These are phyloP conservation scores for Claviceps citrina DNA, from an alignment of 2,329 filamentous ascomycete genomes.

Conservation along the genomic window DNA sequence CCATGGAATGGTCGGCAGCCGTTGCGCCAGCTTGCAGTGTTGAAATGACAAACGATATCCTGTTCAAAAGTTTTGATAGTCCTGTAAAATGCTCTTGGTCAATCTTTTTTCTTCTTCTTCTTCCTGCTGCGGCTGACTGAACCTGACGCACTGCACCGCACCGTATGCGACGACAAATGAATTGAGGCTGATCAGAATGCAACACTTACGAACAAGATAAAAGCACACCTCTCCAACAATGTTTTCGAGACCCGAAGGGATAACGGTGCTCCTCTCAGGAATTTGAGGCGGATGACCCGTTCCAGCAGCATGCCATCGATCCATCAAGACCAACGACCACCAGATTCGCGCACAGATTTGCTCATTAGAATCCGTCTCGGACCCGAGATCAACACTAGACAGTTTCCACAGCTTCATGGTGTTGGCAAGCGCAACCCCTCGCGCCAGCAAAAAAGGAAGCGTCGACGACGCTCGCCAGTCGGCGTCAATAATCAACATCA, in stretches of 20 bases:
- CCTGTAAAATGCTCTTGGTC: conserved; percentile 19
- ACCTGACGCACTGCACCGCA: too few species aligned
- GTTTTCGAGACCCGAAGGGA: conserved; percentile 41
- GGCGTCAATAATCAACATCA: conserved; percentile 51
- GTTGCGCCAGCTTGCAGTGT: conserved; percentile 20
- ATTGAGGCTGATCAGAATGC: not conserved
- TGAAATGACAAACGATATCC: conserved; percentile 23
- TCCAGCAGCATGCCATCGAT: conserved; percentile 58
- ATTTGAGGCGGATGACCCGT: conserved; percentile 48
- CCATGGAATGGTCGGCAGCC: conserved; percentile 19
- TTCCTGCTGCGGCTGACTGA: too few species aligned
- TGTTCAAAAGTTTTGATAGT: conserved; percentile 38
- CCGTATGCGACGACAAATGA: too few species aligned
- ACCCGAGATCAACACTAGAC: conserved; percentile 27
- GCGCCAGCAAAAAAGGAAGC: conserved; percentile 38
- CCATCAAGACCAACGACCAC: conserved; percentile 58
- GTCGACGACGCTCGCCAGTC: conserved; percentile 37
- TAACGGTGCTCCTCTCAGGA: conserved; percentile 43
- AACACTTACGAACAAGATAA: conserved; percentile 44
- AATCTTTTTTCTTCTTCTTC: not conserved
- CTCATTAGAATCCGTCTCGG: conserved; percentile 44
- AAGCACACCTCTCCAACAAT: conserved; percentile 49
- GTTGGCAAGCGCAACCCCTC: conserved; percentile 50
- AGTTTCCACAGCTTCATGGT: conserved; percentile 42
- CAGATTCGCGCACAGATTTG: conserved; percentile 49